These are phyloP conservation scores for Spatholobus suberectus DNA, from an alignment of 306 rosid species.

Conservation along the genomic window DNA sequence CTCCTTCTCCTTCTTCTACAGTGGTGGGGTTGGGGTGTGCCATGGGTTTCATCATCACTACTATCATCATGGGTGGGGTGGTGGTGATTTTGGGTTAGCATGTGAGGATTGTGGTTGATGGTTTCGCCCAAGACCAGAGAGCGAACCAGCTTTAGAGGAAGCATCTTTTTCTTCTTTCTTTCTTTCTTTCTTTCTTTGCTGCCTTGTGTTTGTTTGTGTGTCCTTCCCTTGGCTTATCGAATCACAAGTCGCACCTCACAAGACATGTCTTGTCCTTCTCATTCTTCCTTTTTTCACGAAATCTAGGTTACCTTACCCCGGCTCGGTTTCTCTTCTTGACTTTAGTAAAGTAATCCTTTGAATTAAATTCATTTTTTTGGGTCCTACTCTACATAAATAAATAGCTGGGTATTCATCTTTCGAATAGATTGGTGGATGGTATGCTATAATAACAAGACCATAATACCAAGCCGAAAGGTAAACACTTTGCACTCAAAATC, in stretches of 20 bases:
- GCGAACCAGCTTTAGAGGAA: slow-evolving; percentile 74
- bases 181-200: background rate
- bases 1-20: slow-evolving; percentile 30
- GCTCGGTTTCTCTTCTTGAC: background rate
- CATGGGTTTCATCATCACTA: background rate
- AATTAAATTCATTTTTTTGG: background rate
- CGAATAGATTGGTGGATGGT: background rate
- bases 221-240: background rate
- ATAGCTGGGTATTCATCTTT: background rate
- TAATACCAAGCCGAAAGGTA: slow-evolving; percentile 26
- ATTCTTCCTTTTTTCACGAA: slow-evolving; percentile 35
- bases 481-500: background rate
- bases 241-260: slow-evolving; percentile 14
- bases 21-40: background rate
- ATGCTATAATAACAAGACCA: background rate
- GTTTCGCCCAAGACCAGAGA: slow-evolving; percentile 63
- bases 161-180: slow-evolving; percentile 44
- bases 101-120: slow-evolving; percentile 54
- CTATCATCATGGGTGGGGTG: background rate
- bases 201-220: background rate
- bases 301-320: background rate
- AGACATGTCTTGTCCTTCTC: slow-evolving; percentile 28
- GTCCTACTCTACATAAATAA: too few species aligned
- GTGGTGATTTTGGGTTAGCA: slow-evolving; percentile 29
- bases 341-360: background rate